phyloP scores from a whole-genome alignment of 108 stramenopile species.

The Cyclotella cryptica region DNA sequence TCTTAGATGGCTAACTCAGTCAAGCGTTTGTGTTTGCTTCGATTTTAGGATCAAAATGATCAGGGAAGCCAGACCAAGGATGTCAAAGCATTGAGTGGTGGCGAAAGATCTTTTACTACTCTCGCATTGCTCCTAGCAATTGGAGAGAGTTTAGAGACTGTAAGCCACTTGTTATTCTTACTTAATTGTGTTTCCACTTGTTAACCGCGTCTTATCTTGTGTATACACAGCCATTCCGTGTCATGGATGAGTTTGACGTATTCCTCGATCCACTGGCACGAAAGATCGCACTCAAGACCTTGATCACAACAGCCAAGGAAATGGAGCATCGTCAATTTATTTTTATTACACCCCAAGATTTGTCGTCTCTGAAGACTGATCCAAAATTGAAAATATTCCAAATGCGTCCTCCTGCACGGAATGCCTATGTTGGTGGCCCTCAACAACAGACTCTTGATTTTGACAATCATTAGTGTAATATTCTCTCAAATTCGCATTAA shows the following conservation, averaged over 20 bases:
- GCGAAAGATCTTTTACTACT: constrained; percentile 88
- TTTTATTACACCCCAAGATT: constrained; percentile 95
- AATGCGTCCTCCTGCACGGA: constrained; percentile 66
- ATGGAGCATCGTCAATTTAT: constrained; percentile 93
- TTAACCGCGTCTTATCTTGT: too few species aligned
- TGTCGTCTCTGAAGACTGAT: constrained; percentile 67
- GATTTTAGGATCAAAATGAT: constrained; percentile 55
- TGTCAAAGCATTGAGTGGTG: constrained; percentile 89
- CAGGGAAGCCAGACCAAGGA: constrained; percentile 76
- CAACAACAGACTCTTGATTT: constrained; percentile 81
- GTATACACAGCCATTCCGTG: constrained; percentile 82
- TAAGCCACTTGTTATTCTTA: background rate
- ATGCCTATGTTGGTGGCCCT: constrained; percentile 56
- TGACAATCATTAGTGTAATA: background rate
- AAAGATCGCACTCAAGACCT: constrained; percentile 58
- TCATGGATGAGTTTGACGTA: constrained; percentile 99
- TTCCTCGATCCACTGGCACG: constrained; percentile 93
- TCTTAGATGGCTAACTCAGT: background rate
- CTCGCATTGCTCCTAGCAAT: constrained; percentile 93
- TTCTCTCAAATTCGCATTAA: too few species aligned
- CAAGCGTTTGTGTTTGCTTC: background rate
- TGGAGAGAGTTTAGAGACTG: constrained; percentile 88
- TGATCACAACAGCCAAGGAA: constrained; percentile 47
- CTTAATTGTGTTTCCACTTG: background rate
- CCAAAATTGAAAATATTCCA: constrained; percentile 73